Evolutionary conservation across 202 grass and related monocot genomes (phyloP).

Genomic region (Musa balbisiana): DNA sequence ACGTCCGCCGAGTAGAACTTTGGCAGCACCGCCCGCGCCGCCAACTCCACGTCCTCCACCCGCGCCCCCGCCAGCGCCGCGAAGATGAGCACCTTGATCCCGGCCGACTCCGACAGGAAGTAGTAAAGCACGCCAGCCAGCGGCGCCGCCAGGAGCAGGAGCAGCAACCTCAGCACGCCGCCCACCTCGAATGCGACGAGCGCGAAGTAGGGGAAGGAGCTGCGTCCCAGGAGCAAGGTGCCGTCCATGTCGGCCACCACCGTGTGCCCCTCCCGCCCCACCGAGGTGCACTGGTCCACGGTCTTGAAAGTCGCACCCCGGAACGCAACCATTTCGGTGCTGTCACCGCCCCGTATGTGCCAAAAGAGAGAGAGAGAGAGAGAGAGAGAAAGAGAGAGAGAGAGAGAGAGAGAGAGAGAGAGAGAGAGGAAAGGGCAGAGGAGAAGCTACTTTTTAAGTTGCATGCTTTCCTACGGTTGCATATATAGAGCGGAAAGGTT

Average conservation of each 20-base stretch:
- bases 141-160: slow-evolving; percentile 43
- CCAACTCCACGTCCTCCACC: slow-evolving; percentile 46
- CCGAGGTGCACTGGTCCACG: slow-evolving; percentile 54
- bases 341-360: slow-evolving; percentile 4
- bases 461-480: not conserved
- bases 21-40: slow-evolving; percentile 65
- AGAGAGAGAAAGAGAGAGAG: no score
- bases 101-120: slow-evolving; percentile 56
- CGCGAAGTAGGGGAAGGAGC: slow-evolving; percentile 76
- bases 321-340: not conserved
- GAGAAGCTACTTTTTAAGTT: no score
- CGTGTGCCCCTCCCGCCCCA: slow-evolving; percentile 35
- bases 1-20: slow-evolving; percentile 70
- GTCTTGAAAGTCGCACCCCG: slow-evolving; percentile 31
- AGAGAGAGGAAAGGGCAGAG: no score
- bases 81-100: slow-evolving; percentile 68
- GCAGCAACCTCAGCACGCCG: slow-evolving; percentile 34
- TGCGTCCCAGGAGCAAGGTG: slow-evolving; percentile 50
- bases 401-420: no score
- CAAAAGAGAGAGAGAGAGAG: not conserved
- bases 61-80: slow-evolving; percentile 40
- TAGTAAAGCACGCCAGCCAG: slow-evolving; percentile 50
- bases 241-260: slow-evolving; percentile 66
- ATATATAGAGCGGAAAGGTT: no score
- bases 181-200: slow-evolving; percentile 64